A percentile compares a stretch with the other conserved stretches of the same genome.
Conservation (phyloP, 225 moss, liverwort and hornwort genomes). For the Takakia lepidozioides region DNA sequence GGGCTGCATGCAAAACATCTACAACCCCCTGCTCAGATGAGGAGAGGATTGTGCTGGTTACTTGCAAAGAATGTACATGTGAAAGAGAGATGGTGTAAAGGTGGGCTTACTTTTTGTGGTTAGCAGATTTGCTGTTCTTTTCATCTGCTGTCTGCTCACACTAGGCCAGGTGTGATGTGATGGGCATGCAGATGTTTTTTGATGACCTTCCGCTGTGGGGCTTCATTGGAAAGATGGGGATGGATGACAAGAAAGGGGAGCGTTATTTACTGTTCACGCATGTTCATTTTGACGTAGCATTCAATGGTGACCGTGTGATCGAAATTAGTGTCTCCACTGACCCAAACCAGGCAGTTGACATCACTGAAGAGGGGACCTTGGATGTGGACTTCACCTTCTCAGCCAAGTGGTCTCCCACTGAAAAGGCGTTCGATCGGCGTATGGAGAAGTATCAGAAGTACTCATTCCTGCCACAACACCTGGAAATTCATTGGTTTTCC, state of each 20-base stretch:
- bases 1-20: too few species aligned
- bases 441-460: conserved; percentile 85
- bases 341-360: conserved; percentile 57
- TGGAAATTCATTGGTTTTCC: conserved; percentile 99
- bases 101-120: too few species aligned
- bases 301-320: conserved; percentile 74
- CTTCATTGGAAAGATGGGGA: conserved; percentile 68
- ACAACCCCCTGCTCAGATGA: too few species aligned
- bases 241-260: conserved; percentile 26
- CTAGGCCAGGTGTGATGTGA: too few species aligned
- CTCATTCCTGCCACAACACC: conserved; percentile 73
- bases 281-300: conserved; percentile 65
- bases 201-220: conserved; percentile 97
- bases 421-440: conserved; percentile 55
- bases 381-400: conserved; percentile 75
- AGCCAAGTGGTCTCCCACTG: conserved; percentile 62
- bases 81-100: too few species aligned
- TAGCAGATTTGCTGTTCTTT: too few species aligned
- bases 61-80: too few species aligned
- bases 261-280: conserved; percentile 76
- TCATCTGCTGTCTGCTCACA: too few species aligned
- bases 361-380: conserved; percentile 38
- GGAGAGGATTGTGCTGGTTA: too few species aligned
- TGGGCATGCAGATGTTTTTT: conserved; percentile 92
- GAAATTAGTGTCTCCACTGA: conserved; percentile 70